Base-by-base conservation (phyloP, 1,284 basidiomycete genomes). In the Apiotrichum veenhuisii region DNA sequence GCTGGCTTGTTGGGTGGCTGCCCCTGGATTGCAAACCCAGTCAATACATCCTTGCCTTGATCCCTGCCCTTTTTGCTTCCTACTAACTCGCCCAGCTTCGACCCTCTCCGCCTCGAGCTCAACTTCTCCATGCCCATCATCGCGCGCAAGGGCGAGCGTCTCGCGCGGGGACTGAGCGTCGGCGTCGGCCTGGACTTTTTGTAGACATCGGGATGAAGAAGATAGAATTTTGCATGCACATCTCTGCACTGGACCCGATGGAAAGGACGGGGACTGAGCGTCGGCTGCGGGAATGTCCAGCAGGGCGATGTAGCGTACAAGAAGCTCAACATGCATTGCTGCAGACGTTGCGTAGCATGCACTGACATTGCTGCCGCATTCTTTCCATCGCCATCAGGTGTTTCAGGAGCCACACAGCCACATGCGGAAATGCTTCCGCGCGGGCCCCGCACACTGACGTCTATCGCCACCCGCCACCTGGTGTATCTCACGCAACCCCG, bases 101-200 rank as follows among this genome's bases (percentile, higher is more conserved):
- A 75, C 52, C 73, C 73, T 3, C 64, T 75, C 11, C 65, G 73
- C 20, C 63, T 94, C 40, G 96, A 99, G 75, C 79, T 95, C 62
- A 98, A 98, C 73, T 86, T 97, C 62, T 90, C 93, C 3, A 82
- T 98, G 50, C 95, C 95, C 1, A 78, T 99, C 2, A 82, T 88
- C 0, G 86, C 86, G 1, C 84, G 85, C 46, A 84, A 82, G 65
- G 86, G 86, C 48, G 95, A 98, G 75, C 85, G 86, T 1, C 72
- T 81, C 48, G 81, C 87, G 54, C 86, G 86, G 64, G 96, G 95
- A 0, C 79, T 98, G 46, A 92, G 96, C 71, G 83, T 97, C 25
- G 95, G 96, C 3, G 84, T 98, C 59, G 96, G 95, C 0, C 74
- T 98, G 55, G 90, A 94, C 67, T 95, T 82, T 70, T 56, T 82